Evolutionary conservation across 495 filamentous ascomycete genomes (phyloP), one percentile per base, ranked within the genome.

Genomic region (Penicillium desertorum): DNA sequence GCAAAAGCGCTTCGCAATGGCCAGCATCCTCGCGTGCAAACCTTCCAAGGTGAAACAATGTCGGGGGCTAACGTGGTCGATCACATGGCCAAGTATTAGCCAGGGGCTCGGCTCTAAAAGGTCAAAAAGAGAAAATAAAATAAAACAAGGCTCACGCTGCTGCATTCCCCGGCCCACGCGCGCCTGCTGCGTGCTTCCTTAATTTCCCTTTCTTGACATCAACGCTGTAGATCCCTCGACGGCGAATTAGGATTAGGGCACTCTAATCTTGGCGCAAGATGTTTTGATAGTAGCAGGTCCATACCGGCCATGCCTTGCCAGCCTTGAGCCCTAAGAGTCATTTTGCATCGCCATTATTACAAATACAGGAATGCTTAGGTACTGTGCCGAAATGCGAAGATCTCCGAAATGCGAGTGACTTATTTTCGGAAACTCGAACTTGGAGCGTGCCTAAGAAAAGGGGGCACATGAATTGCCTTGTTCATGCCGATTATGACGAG

Each of bases 51-150:
- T 63, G 60, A 69, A 70, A 66, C 62, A 61, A 69, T 60, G 57
- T 72, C 54, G 65, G 60, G 65, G 61, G 51, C 59, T 54, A 75
- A 72, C 71, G 71, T 74, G 68, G 71, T 62, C 60, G 65, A 71
- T 75, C 69, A 58, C 66, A 68, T 70, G 64, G 60, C 64, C 50
- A 60, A 59, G 64, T 62, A 65, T 53, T 62, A 57, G 56, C 48
- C 57, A 65, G 55, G 53, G 52, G 57, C 58, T 60, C 36, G 14
- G 30, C 20, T 30, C n/a, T 23, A 55, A 39, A 22, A 8, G 23
- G 17, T 16, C 23, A 19, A 29, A 48, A 47, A 41, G 43, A 39
- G 37, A 29, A 14, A 39, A 48, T 17, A 30, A 16, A 20, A 17
- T 48, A 19, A 25, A 32, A 9, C 14, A 48, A 44, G 43, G 27